phyloP scores from a whole-genome alignment of 2,329 filamentous ascomycete genomes.

The Penicillium freii region DNA sequence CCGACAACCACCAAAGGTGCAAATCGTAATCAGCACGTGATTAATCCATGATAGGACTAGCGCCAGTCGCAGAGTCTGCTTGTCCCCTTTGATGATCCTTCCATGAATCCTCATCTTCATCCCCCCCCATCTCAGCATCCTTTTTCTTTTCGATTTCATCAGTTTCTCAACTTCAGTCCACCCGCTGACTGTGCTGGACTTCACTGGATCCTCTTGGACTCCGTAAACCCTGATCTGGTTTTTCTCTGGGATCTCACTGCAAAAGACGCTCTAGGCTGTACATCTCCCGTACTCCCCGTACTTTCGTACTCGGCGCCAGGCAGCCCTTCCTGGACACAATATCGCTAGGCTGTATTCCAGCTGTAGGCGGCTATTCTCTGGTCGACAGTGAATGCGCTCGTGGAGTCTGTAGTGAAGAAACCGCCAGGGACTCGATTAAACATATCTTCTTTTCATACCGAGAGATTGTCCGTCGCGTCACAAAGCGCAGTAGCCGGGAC shows the following conservation, averaged over 20 bases:
- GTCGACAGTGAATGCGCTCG: conserved; percentile 34
- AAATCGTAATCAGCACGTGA: not conserved
- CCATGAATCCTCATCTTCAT: conserved; percentile 11
- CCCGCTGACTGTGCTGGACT: conserved; percentile 4
- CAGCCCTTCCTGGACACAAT: conserved; percentile 27
- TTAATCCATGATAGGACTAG: not conserved
- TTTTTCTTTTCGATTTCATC: conserved; percentile 13
- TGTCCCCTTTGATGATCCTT: conserved; percentile 13
- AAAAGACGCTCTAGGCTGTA: conserved; percentile 33
- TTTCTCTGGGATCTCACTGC: conserved; percentile 19
- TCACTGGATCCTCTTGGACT: conserved; percentile 14
- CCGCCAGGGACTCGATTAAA: conserved; percentile 27
- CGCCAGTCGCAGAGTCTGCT: conserved; percentile 7
- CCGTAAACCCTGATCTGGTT: conserved; percentile 27
- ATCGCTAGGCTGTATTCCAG: conserved; percentile 41
- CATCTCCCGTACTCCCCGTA: conserved; percentile 24
- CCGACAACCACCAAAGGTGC: not conserved
- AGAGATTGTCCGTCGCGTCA: not conserved
- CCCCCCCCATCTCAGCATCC: conserved; percentile 10
- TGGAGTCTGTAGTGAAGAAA: conserved; percentile 42
- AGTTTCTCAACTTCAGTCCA: conserved; percentile 5
- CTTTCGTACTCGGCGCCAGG: conserved; percentile 39
- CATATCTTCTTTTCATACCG: conserved; percentile 16
- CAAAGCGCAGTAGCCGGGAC: conserved; percentile 10
- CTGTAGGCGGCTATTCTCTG: conserved; percentile 38